Conservation (phyloP, 2,329 filamentous ascomycete genomes). For the Colletotrichum gloeosporioides region DNA sequence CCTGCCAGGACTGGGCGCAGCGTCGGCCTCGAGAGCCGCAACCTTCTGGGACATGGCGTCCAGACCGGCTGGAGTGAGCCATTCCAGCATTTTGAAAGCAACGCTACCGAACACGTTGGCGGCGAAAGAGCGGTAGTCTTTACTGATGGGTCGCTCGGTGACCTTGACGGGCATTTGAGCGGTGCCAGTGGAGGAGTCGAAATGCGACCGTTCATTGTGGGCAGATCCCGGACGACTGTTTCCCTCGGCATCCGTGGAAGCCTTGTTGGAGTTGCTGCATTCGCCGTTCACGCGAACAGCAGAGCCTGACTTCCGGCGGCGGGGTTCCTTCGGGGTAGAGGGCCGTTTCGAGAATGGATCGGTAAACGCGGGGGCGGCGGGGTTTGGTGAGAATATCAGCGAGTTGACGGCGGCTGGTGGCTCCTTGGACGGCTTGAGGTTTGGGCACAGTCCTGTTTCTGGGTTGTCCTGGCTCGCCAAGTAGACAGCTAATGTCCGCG, state of each 20-base stretch:
- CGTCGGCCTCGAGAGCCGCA: conserved; percentile 30
- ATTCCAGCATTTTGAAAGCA: conserved; percentile 74
- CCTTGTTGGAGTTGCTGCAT: neutral
- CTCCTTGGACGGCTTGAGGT: conserved; percentile 46
- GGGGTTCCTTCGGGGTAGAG: neutral
- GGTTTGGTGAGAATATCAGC: conserved; percentile 49
- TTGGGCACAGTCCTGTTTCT: conserved; percentile 70
- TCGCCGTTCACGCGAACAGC: neutral
- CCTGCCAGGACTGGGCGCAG: conserved; percentile 16
- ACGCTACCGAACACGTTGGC: conserved; percentile 70
- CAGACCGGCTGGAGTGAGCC: conserved; percentile 67
- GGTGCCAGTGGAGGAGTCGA: conserved; percentile 18
- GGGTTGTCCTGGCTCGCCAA: conserved; percentile 82
- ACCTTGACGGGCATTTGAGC: conserved; percentile 36
- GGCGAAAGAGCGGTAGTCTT: conserved; percentile 65
- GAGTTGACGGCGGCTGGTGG: conserved; percentile 52
- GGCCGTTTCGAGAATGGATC: conserved; percentile 17
- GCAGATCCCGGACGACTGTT: neutral
- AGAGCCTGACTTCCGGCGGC: conserved; percentile 4
- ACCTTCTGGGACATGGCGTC: conserved; percentile 51
- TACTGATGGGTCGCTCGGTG: conserved; percentile 51
- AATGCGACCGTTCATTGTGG: conserved; percentile 14
- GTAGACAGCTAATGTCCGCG: conserved; percentile 79
- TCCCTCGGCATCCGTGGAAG: neutral
- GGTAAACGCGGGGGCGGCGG: conserved; percentile 25